Conservation (phyloP, 192 early-diverging fungal species). For the Coemansia nantahalensis region DNA sequence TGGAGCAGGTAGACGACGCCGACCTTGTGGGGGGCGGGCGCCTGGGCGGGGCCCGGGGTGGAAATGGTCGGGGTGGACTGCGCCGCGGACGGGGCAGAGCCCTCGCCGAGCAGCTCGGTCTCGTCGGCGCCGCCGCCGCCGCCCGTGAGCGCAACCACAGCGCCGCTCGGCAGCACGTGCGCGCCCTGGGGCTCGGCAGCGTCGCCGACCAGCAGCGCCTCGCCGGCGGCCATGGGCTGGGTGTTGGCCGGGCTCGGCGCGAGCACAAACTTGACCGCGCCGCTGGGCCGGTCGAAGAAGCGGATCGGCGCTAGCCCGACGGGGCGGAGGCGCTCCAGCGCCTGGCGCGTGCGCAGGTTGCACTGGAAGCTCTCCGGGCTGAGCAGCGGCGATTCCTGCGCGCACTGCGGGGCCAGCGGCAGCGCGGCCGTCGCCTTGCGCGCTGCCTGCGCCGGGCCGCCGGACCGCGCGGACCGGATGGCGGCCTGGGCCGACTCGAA, state of each 20-base stretch:
- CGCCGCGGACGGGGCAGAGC: not conserved
- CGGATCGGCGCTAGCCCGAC: conserved; percentile 29
- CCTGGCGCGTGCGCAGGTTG: conserved; percentile 45
- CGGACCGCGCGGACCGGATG: conserved; percentile 34
- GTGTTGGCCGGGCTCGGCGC: conserved; percentile 23
- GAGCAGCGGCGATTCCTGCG: conserved; percentile 41
- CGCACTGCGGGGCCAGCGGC: conserved; percentile 42
- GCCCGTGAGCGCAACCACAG: conserved; percentile 28
- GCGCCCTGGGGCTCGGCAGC: conserved; percentile 1
- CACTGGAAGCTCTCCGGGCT: conserved; percentile 39
- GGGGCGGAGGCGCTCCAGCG: conserved; percentile 35
- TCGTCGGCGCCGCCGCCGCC: conserved; percentile 27
- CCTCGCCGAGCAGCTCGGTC: conserved; percentile 7
- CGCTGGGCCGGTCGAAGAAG: conserved; percentile 38
- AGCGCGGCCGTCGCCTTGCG: conserved; percentile 43
- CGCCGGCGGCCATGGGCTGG: not conserved
- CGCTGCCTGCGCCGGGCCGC: conserved; percentile 41
- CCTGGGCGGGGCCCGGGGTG: not conserved
- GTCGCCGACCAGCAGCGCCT: not conserved
- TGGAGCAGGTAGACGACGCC: conserved; percentile 39
- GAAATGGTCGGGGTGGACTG: conserved; percentile 1
- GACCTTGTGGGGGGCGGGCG: conserved; percentile 2
- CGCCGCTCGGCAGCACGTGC: conserved; percentile 12
- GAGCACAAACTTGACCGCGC: conserved; percentile 40
- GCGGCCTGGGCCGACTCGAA: conserved; percentile 35